Conservation (phyloP, 2,329 filamentous ascomycete species). For the Pyrenophora graminea region DNA sequence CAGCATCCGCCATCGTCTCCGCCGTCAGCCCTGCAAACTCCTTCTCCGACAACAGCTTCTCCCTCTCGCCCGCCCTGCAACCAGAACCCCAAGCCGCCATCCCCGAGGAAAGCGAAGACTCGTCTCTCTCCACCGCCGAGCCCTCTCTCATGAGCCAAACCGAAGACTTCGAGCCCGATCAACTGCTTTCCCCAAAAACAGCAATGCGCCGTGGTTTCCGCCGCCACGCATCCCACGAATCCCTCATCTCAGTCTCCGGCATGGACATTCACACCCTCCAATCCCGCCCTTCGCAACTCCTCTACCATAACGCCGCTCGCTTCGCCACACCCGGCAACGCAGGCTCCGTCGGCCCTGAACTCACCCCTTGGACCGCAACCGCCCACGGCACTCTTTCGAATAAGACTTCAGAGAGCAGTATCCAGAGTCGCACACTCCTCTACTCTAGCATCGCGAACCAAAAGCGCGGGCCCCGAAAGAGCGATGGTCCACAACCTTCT, state of each 20-base stretch:
- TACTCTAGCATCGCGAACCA: constrained; percentile 38
- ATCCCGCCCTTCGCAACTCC: constrained; percentile 74
- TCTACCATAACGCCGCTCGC: constrained; percentile 57
- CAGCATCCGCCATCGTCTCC: constrained; percentile 40
- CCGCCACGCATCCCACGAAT: constrained; percentile 79
- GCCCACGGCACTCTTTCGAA: constrained; percentile 57
- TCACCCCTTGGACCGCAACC: constrained; percentile 52
- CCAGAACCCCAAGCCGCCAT: constrained; percentile 37
- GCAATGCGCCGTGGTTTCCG: constrained; percentile 57
- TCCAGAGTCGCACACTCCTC: constrained; percentile 59
- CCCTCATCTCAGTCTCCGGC: constrained; percentile 81
- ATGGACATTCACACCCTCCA: constrained; percentile 88
- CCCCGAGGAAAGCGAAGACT: constrained; percentile 43
- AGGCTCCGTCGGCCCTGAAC: constrained; percentile 47
- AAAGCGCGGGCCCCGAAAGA: constrained; percentile 28
- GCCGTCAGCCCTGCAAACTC: constrained; percentile 39
- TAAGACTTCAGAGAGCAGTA: constrained; percentile 56
- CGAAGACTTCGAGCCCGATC: constrained; percentile 33
- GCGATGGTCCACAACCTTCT: constrained; percentile 18
- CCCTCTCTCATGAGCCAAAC: constrained; percentile 29
- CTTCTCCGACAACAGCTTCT: constrained; percentile 36
- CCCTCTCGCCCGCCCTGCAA: constrained; percentile 31
- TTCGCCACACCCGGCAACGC: constrained; percentile 53
- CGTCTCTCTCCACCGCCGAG: constrained; percentile 16
- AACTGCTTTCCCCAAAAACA: constrained; percentile 35